A percentile compares a stretch with the other conserved stretches of the same genome.
These are phyloP conservation scores for Nemania abortiva DNA, from an alignment of 2,329 filamentous ascomycete genomes.

Conservation along the genomic window DNA sequence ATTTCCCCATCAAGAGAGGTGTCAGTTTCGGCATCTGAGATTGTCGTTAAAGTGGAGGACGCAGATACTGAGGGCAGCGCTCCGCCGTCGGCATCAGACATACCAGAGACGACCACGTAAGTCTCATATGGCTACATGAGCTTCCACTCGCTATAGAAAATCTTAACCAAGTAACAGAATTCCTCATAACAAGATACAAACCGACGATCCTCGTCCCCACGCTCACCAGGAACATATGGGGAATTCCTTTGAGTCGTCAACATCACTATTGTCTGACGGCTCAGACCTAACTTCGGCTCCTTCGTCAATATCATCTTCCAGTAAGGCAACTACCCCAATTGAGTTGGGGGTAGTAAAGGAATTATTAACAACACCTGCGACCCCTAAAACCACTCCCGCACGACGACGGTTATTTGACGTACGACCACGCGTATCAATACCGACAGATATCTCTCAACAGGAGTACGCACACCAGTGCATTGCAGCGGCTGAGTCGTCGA, in stretches of 20 bases:
- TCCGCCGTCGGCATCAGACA: slow-evolving; percentile 39
- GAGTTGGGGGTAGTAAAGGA: slow-evolving; percentile 59
- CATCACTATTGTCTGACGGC: slow-evolving; percentile 64
- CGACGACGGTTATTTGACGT: slow-evolving; percentile 65
- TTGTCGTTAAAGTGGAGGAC: slow-evolving; percentile 50
- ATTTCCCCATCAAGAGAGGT: slow-evolving; percentile 44
- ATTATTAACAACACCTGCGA: slow-evolving; percentile 37
- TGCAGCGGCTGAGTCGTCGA: slow-evolving; percentile 86
- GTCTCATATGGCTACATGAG: slow-evolving; percentile 37
- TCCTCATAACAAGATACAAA: slow-evolving; percentile 48
- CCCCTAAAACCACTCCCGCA: slow-evolving; percentile 37
- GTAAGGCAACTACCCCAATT: slow-evolving; percentile 73
- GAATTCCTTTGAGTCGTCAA: slow-evolving; percentile 62
- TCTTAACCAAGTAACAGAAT: slow-evolving; percentile 44
- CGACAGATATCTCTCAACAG: slow-evolving; percentile 74
- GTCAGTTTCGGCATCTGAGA: slow-evolving; percentile 49
- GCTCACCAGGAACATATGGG: slow-evolving; percentile 27
- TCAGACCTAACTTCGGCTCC: slow-evolving; percentile 68
- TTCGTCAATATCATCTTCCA: slow-evolving; percentile 63
- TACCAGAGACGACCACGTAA: slow-evolving; percentile 45
- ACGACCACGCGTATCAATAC: slow-evolving; percentile 85
- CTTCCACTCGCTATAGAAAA: slow-evolving; percentile 20
- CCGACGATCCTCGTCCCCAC: slow-evolving; percentile 25
- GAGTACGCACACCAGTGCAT: slow-evolving; percentile 95
- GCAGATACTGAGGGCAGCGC: slow-evolving; percentile 45